phyloP scores from a whole-genome alignment of 257 asterid species.

The Fraxinus cuspidata region DNA sequence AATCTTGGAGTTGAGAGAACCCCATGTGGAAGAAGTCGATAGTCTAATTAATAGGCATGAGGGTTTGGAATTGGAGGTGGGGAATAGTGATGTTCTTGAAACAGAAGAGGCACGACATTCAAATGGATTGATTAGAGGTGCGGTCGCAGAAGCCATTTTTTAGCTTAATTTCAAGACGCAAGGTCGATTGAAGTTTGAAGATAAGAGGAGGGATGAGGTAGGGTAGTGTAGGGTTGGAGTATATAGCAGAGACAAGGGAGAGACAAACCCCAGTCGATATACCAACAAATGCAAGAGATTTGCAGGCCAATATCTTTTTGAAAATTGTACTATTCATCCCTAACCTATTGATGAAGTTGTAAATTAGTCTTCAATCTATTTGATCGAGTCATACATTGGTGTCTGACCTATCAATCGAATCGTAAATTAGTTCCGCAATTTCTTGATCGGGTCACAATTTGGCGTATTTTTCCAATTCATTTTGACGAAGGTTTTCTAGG shows the following conservation, averaged over 20 bases:
- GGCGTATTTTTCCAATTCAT: too few species aligned
- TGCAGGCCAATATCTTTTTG: not conserved
- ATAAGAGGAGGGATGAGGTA: not conserved
- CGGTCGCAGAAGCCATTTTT: not conserved
- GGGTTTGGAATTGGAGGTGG: constrained; percentile 20
- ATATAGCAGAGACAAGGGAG: not conserved
- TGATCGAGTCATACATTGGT: too few species aligned
- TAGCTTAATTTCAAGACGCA: not conserved
- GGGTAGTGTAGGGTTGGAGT: not conserved
- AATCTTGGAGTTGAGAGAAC: constrained; percentile 38
- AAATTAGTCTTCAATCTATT: not conserved
- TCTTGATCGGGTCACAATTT: too few species aligned
- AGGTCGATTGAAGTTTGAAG: not conserved
- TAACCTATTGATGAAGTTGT: not conserved
- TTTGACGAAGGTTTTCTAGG: too few species aligned
- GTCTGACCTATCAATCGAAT: not conserved
- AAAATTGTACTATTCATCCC: not conserved
- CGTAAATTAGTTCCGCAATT: too few species aligned
- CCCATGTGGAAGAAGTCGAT: constrained; percentile 7
- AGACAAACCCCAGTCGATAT: not conserved
- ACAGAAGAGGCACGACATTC: not conserved
- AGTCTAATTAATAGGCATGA: constrained; percentile 1
- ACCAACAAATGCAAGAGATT: not conserved
- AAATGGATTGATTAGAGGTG: not conserved
- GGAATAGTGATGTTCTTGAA: not conserved